A percentile compares a stretch with the other conserved stretches of the same genome.
phyloP scores from a whole-genome alignment of 2,329 filamentous ascomycete species.

The Acephala macrosclerotiorum region DNA sequence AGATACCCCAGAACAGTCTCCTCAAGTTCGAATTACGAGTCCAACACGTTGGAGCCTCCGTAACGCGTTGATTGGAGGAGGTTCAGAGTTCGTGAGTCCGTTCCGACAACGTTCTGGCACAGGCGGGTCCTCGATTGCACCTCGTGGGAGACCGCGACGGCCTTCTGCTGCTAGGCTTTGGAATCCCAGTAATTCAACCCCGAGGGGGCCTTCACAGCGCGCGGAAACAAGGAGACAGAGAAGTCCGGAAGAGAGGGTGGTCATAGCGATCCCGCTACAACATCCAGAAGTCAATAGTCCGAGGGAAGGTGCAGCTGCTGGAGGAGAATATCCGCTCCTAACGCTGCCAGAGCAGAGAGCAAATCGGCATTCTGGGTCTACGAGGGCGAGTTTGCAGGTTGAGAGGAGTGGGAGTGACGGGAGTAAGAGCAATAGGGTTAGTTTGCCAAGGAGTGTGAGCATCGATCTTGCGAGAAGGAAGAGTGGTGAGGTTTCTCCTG shows the following conservation, averaged over 20 bases:
- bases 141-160: slow-evolving; percentile 36
- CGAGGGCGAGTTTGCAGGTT: slow-evolving; percentile 52
- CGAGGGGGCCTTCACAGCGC: slow-evolving; percentile 22
- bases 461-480: slow-evolving; percentile 41
- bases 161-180: slow-evolving; percentile 54
- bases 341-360: slow-evolving; percentile 63
- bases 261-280: slow-evolving; percentile 41
- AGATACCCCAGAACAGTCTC: slow-evolving; percentile 25
- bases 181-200: slow-evolving; percentile 68
- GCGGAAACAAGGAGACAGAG: slow-evolving; percentile 25
- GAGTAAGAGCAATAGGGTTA: slow-evolving; percentile 40
- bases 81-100: slow-evolving; percentile 36
- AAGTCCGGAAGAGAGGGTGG: slow-evolving; percentile 27
- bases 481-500: slow-evolving; percentile 37
- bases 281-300: slow-evolving; percentile 41
- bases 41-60: slow-evolving; percentile 44
- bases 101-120: slow-evolving; percentile 40
- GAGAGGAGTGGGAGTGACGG: slow-evolving; percentile 51
- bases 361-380: slow-evolving; percentile 55
- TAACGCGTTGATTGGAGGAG: slow-evolving; percentile 40
- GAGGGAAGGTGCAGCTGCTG: slow-evolving; percentile 36
- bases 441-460: slow-evolving; percentile 43
- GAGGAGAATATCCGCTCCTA: slow-evolving; percentile 56
- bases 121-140: slow-evolving; percentile 33
- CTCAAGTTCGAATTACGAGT: slow-evolving; percentile 54